Conservation (phyloP, 1,139 yeast species). For the Blastobotrys ciferrii region DNA sequence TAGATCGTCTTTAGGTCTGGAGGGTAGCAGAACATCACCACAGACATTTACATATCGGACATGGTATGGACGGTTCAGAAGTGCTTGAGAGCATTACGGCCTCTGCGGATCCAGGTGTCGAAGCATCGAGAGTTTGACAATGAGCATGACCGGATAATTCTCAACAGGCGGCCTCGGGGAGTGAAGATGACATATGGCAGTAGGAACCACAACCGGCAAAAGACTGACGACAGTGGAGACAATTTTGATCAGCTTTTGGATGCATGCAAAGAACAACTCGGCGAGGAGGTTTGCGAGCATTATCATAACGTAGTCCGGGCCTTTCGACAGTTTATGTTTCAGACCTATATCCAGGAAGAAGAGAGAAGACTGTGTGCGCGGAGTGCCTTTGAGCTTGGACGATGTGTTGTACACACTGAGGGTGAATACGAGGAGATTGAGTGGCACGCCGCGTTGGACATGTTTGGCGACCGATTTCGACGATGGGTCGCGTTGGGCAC, state of each 20-base stretch:
- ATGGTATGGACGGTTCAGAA: conserved; percentile 9
- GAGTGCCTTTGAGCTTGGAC: conserved; percentile 8
- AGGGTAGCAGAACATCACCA: too few species aligned
- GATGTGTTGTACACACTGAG: conserved; percentile 7
- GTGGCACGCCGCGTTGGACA: conserved; percentile 11
- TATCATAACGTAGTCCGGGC: not conserved
- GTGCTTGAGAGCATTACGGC: conserved; percentile 7
- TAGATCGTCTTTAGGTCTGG: too few species aligned
- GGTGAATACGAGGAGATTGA: conserved; percentile 6
- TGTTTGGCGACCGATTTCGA: conserved; percentile 10
- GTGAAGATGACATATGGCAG: not conserved
- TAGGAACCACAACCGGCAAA: not conserved
- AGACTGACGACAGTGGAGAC: not conserved
- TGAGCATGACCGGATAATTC: not conserved
- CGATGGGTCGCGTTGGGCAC: conserved; percentile 14
- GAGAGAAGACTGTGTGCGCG: not conserved
- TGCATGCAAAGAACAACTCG: not conserved
- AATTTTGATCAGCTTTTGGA: not conserved
- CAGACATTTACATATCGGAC: too few species aligned
- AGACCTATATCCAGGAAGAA: not conserved
- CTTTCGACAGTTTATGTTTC: conserved; percentile 1
- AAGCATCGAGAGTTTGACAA: not conserved
- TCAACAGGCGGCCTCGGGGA: conserved; percentile 4
- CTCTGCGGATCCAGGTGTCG: conserved; percentile 2
- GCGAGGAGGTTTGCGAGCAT: not conserved